phyloP scores from a whole-genome alignment of 768 basidiomycete species.

The Naganishia randhawae region DNA sequence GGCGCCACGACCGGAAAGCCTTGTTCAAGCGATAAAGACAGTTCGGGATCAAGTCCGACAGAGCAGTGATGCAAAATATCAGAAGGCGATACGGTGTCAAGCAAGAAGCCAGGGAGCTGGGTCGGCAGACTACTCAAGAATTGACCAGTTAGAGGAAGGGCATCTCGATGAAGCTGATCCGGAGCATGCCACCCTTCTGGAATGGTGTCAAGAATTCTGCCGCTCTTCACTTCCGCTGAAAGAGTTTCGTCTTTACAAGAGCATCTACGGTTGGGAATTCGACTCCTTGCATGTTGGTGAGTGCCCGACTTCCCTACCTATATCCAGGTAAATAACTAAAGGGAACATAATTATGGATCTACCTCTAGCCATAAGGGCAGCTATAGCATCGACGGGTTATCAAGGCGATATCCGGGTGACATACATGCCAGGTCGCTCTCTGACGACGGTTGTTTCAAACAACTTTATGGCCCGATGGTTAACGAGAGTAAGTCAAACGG shows the following conservation, averaged over 20 bases:
- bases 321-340: no score
- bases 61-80: neutral
- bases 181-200: neutral
- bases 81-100: neutral
- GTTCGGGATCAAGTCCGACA: neutral
- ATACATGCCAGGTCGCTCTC: neutral
- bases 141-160: neutral
- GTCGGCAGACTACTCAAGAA: neutral
- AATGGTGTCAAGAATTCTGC: conserved; percentile 13
- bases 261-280: conserved; percentile 1
- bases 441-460: neutral
- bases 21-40: neutral
- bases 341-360: neutral
- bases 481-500: neutral
- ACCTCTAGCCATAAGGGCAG: conserved; percentile 1
- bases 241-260: conserved; percentile 1
- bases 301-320: neutral
- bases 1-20: neutral
- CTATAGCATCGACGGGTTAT: conserved; percentile 17
- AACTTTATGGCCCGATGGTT: conserved; percentile 1
- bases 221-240: neutral
- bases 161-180: neutral
- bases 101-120: neutral
- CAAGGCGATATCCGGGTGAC: neutral
- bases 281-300: neutral